These are phyloP conservation scores for Lachnellula subtilissima DNA, from an alignment of 2,329 filamentous ascomycete genomes.

Conservation along the genomic window DNA sequence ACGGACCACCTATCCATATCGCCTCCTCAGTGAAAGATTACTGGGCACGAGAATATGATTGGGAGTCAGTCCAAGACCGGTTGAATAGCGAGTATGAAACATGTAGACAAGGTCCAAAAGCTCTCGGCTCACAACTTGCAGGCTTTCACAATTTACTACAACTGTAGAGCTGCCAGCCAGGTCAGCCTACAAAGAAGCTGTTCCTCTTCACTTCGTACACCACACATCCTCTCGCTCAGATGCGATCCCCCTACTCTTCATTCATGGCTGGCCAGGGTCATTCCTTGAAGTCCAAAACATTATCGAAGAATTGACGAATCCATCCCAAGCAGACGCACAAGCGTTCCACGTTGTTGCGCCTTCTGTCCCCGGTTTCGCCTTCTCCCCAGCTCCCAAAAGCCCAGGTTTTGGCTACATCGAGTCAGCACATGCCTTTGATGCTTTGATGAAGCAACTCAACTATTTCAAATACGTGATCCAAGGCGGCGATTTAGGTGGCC, in stretches of 20 bases:
- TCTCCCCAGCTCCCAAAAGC: slow-evolving; percentile 31
- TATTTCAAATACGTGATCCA: slow-evolving; percentile 25
- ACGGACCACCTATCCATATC: slow-evolving; percentile 6
- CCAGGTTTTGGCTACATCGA: slow-evolving; percentile 36
- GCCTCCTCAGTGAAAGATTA: slow-evolving; percentile 15
- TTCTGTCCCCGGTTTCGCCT: slow-evolving; percentile 41
- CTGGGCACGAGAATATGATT: slow-evolving; percentile 28
- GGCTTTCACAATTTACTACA: not conserved
- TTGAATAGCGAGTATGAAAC: slow-evolving; percentile 22
- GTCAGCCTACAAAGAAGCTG: not conserved
- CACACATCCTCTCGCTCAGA: slow-evolving; percentile 22
- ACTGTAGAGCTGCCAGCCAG: not conserved
- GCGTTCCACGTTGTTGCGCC: slow-evolving; percentile 45
- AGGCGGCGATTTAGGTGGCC: slow-evolving; percentile 22
- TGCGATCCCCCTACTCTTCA: slow-evolving; percentile 38
- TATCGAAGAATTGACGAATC: slow-evolving; percentile 29
- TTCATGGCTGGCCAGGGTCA: slow-evolving; percentile 41
- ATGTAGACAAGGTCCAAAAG: not conserved
- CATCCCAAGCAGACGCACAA: slow-evolving; percentile 20
- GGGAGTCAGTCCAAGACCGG: slow-evolving; percentile 21
- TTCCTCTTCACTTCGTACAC: slow-evolving; percentile 31
- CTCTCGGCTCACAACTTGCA: not conserved
- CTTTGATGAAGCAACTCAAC: slow-evolving; percentile 38
- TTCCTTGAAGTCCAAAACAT: slow-evolving; percentile 36
- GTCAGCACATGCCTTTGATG: slow-evolving; percentile 32